phyloP scores from a whole-genome alignment of 2,329 filamentous ascomycete genomes.

The Fusarium ambrosium region DNA sequence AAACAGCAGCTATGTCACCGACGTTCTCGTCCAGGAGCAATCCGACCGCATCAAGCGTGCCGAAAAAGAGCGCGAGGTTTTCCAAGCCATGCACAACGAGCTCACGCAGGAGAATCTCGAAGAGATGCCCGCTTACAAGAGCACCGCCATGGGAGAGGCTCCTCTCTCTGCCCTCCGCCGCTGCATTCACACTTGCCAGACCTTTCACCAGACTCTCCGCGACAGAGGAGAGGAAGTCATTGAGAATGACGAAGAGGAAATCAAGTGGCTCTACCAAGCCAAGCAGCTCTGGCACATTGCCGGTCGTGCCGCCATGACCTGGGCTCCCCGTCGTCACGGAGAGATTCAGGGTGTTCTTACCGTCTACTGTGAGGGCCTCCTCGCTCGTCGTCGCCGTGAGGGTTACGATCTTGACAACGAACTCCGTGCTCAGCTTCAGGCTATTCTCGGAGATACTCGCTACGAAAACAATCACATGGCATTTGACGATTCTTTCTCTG shows the following conservation, averaged over 20 bases:
- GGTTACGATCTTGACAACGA: constrained; percentile 13
- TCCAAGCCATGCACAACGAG: constrained; percentile 24
- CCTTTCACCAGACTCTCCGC: constrained; percentile 14
- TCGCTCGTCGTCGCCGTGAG: constrained; percentile 14
- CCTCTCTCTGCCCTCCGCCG: constrained; percentile 14
- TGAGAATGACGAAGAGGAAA: constrained; percentile 3
- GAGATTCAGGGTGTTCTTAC: constrained; percentile 11
- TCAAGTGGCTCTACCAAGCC: constrained; percentile 19
- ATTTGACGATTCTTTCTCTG: neutral
- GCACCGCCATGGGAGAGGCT: constrained; percentile 9
- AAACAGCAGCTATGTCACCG: constrained; percentile 16
- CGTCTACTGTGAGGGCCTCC: constrained; percentile 28
- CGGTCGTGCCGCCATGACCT: constrained; percentile 25
- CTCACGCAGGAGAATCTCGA: constrained; percentile 10
- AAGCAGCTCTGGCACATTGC: constrained; percentile 37
- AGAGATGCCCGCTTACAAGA: constrained; percentile 16
- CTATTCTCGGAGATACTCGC: constrained; percentile 20
- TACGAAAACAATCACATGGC: neutral
- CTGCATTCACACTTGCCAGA: constrained; percentile 29
- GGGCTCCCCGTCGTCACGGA: constrained; percentile 19
- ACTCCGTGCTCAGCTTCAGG: constrained; percentile 20
- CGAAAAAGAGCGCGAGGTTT: constrained; percentile 20
- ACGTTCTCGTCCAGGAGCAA: constrained; percentile 31
- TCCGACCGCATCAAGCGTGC: constrained; percentile 27
- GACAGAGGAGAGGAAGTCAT: constrained; percentile 15